Evolutionary conservation across 2,329 filamentous ascomycete genomes (phyloP).

Genomic region (Bipolaris bicolor): DNA sequence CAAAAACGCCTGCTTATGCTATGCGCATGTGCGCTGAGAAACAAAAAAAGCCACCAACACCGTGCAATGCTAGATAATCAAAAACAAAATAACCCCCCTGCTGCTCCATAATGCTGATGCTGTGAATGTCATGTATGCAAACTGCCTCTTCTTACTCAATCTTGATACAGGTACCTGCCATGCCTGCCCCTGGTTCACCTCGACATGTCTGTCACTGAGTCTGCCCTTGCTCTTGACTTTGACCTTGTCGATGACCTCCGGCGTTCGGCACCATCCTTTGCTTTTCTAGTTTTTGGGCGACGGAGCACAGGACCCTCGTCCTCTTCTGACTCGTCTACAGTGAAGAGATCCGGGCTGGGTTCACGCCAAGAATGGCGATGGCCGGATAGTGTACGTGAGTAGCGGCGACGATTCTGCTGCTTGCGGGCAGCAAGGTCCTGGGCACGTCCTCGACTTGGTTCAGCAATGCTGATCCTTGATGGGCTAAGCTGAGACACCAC

Average conservation of each 20-base stretch:
- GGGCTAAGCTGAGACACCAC: conserved; percentile 37
- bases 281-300: conserved; percentile 39
- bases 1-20: conserved; percentile 30
- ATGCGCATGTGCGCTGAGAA: conserved; percentile 10
- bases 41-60: conserved; percentile 22
- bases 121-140: neutral
- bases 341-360: conserved; percentile 51
- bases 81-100: conserved; percentile 23
- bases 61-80: conserved; percentile 30
- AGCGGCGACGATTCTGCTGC: conserved; percentile 37
- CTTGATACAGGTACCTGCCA: conserved; percentile 8
- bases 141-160: conserved; percentile 1
- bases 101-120: conserved; percentile 39
- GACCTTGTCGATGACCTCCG: conserved; percentile 43
- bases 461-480: conserved; percentile 36
- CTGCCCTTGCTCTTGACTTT: conserved; percentile 34
- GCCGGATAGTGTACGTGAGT: conserved; percentile 47
- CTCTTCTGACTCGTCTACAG: conserved; percentile 51
- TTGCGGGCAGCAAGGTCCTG: conserved; percentile 45
- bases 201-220: conserved; percentile 37
- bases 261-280: conserved; percentile 45
- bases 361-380: conserved; percentile 52
- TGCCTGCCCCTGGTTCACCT: conserved; percentile 28
- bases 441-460: conserved; percentile 46
- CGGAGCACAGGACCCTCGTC: conserved; percentile 36